Conservation (phyloP, 164 flowering plant genomes). For the Saururus chinensis region DNA sequence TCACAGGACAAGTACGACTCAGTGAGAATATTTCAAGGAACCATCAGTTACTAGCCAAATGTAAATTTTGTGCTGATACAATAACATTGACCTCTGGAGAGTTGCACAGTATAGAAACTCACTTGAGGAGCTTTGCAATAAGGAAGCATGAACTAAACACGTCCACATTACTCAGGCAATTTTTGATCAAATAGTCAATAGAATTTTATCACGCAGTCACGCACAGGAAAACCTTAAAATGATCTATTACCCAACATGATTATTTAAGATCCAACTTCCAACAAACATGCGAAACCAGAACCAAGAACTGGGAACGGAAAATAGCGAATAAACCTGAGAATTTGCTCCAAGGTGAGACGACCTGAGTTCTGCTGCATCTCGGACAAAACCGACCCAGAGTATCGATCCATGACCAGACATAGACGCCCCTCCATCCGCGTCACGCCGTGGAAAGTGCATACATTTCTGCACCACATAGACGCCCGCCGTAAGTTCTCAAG, state of each 20-base stretch:
- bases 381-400: conserved; percentile 69
- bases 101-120: no score
- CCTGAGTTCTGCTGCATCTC: conserved; percentile 86
- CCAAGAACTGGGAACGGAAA: not conserved
- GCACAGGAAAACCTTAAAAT: not conserved
- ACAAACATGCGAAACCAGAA: not conserved
- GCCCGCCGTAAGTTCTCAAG: conserved; percentile 58
- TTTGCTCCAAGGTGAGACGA: conserved; percentile 90
- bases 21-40: no score
- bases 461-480: conserved; percentile 97
- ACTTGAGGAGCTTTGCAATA: no score
- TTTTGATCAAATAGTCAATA: no score
- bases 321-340: conserved; percentile 51
- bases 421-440: conserved; percentile 46
- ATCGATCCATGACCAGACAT: conserved; percentile 73
- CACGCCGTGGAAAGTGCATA: conserved; percentile 88
- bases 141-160: no score
- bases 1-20: no score
- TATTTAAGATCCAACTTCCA: not conserved
- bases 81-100: no score
- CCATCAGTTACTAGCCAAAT: no score
- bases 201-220: not conserved
- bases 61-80: no score
- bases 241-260: not conserved
- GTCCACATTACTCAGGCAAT: no score